phyloP scores from a whole-genome alignment of 768 basidiomycete species.

The Albatrellus ellisii region DNA sequence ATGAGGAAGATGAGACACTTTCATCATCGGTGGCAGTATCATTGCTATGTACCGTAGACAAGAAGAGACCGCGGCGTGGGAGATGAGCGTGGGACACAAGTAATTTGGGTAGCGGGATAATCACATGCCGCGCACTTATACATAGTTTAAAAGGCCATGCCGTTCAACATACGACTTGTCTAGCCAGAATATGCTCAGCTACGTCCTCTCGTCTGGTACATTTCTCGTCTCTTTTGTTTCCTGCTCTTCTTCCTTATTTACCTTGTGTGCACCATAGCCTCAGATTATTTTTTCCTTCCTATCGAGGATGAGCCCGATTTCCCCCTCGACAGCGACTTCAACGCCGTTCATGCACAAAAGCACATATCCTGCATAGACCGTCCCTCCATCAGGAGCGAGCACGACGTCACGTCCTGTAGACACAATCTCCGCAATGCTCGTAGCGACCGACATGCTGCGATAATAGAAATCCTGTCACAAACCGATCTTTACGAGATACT shows the following conservation, averaged over 20 bases:
- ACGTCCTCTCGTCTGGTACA: conserved; percentile 13
- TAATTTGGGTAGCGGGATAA: too few relatives aligned
- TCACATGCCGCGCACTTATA: too few relatives aligned
- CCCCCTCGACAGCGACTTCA: conserved; percentile 24
- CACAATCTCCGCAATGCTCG: conserved; percentile 4
- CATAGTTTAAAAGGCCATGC: too few relatives aligned
- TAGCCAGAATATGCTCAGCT: conserved; percentile 10
- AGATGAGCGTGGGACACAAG: too few relatives aligned
- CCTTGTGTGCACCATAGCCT: conserved; percentile 32
- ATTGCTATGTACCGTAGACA: too few relatives aligned
- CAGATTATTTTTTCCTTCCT: conserved; percentile 50
- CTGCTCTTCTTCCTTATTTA: not conserved
- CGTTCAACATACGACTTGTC: too few relatives aligned
- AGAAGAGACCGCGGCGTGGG: too few relatives aligned
- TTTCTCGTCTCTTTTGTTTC: not conserved
- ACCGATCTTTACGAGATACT: conserved; percentile 67
- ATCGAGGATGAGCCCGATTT: conserved; percentile 42
- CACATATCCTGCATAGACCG: too few relatives aligned
- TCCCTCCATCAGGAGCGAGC: too few relatives aligned
- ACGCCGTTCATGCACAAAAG: conserved; percentile 24
- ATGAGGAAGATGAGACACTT: too few relatives aligned
- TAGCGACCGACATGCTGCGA: conserved; percentile 19
- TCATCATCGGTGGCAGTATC: too few relatives aligned
- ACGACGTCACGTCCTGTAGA: conserved; percentile 7
- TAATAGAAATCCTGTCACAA: conserved; percentile 41